These are phyloP conservation scores for Diplodia seriata DNA, from an alignment of 2,329 filamentous ascomycete species.

Conservation along the genomic window DNA sequence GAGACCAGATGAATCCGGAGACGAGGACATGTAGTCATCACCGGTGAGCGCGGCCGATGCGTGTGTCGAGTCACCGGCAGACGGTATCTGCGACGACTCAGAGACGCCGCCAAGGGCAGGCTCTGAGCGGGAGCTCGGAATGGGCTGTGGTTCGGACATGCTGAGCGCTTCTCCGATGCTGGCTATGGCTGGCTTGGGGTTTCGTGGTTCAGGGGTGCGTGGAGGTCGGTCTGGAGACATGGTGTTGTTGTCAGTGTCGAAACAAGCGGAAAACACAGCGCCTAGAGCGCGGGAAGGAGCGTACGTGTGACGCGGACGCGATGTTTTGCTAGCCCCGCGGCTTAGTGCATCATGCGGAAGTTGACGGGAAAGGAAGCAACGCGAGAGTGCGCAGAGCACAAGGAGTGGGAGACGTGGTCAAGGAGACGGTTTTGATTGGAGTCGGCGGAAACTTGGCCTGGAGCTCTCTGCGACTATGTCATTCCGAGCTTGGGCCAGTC, in stretches of 20 bases:
- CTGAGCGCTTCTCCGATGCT: conserved; percentile 31
- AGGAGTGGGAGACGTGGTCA: conserved; percentile 20
- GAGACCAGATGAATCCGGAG: conserved; percentile 60
- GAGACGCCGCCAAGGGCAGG: conserved; percentile 29
- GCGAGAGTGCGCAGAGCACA: background rate
- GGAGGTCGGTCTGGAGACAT: conserved; percentile 19
- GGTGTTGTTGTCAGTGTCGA: conserved; percentile 20
- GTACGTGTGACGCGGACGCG: conserved; percentile 16
- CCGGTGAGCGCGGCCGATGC: conserved; percentile 16
- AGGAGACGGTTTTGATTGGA: conserved; percentile 23
- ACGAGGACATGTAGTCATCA: conserved; percentile 39
- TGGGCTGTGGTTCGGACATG: conserved; percentile 37
- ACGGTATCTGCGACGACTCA: conserved; percentile 41
- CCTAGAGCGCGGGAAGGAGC: background rate
- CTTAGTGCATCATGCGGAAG: conserved; percentile 25
- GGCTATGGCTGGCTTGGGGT: conserved; percentile 10
- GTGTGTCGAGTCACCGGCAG: conserved; percentile 25
- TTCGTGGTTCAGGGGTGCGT: conserved; percentile 3
- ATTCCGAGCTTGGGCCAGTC: conserved; percentile 14
- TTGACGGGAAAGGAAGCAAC: conserved; percentile 2
- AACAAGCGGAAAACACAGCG: background rate
- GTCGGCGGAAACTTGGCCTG: conserved; percentile 26
- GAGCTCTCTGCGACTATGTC: conserved; percentile 21
- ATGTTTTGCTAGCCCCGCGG: conserved; percentile 21
- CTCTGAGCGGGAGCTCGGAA: conserved; percentile 35